Percentiles rank a stretch among this genome's conserved stretches.
Evolutionary conservation across 352 stramenopile species (phyloP).

Genomic region (Pythium periplocum): DNA sequence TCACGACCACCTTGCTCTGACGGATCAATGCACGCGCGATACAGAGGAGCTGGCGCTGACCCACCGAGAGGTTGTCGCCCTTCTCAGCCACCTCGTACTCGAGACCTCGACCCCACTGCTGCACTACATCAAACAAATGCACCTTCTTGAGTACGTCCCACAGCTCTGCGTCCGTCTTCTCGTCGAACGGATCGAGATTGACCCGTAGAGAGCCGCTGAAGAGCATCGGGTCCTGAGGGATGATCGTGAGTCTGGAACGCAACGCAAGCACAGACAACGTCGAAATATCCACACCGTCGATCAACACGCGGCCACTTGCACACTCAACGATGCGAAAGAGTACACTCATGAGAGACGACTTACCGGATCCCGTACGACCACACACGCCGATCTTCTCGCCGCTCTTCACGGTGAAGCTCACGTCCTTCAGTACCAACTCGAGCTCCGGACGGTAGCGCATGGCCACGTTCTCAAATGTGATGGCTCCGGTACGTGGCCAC

Average conservation of each 20-base stretch:
- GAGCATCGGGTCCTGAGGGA: conserved; percentile 88
- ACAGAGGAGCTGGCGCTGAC: conserved; percentile 61
- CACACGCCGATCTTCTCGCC: conserved; percentile 49
- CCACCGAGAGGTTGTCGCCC: too few species aligned
- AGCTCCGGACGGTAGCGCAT: conserved; percentile 43
- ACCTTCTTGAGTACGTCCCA: conserved; percentile 58
- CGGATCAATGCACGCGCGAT: conserved; percentile 91
- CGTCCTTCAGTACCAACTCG: conserved; percentile 20
- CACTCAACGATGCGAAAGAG: conserved; percentile 86
- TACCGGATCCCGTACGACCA: conserved; percentile 34
- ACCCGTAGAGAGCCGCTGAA: conserved; percentile 84
- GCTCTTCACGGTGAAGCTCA: conserved; percentile 28
- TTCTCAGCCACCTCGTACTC: conserved; percentile 31
- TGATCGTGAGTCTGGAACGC: conserved; percentile 81
- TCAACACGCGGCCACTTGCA: conserved; percentile 54
- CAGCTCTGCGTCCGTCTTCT: conserved; percentile 62
- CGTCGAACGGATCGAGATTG: conserved; percentile 89
- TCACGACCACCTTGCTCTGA: conserved; percentile 88
- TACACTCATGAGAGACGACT: conserved; percentile 74
- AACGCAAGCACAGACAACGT: conserved; percentile 75
- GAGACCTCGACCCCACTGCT: conserved; percentile 42
- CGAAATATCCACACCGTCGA: conserved; percentile 88
- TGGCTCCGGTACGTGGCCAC: conserved; percentile 21
- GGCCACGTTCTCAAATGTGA: conserved; percentile 34
- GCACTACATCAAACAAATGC: conserved; percentile 64